These are phyloP conservation scores for Chondrus crispus DNA, from an alignment of 23 red algal genomes.

Conservation along the genomic window DNA sequence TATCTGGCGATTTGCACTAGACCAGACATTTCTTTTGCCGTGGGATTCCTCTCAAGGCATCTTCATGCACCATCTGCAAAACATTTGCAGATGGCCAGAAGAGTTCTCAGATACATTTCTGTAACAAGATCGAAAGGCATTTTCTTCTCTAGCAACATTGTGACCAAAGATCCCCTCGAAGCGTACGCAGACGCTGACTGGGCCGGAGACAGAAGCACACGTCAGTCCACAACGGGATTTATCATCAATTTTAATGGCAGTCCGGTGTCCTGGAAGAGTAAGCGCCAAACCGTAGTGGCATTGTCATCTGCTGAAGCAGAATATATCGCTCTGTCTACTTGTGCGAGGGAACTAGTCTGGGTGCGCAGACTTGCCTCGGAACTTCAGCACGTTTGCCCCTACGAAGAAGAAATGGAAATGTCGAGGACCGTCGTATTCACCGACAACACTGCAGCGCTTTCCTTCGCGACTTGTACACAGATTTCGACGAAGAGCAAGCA, in stretches of 20 bases:
- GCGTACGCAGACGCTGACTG: constrained; percentile 33
- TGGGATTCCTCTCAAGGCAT: too few relatives aligned
- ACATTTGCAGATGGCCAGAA: too few relatives aligned
- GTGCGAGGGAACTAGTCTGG: background rate
- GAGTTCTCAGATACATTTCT: too few relatives aligned
- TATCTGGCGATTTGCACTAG: too few relatives aligned
- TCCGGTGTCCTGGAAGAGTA: background rate
- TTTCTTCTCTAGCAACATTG: too few relatives aligned
- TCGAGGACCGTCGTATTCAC: background rate
- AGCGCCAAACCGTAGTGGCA: background rate
- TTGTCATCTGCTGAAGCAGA: constrained; percentile 28
- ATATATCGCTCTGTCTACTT: background rate
- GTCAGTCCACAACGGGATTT: background rate
- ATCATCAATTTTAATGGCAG: background rate
- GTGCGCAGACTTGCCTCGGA: background rate
- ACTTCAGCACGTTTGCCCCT: background rate
- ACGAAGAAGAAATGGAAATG: background rate
- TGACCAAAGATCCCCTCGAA: too few relatives aligned
- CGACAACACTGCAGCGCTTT: background rate
- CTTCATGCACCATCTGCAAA: too few relatives aligned
- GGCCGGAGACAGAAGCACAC: background rate
- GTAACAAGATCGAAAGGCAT: too few relatives aligned
- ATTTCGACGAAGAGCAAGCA: constrained; percentile 14
- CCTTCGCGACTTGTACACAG: too few relatives aligned
- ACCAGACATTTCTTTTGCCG: too few relatives aligned